Evolutionary conservation across 1,284 basidiomycete genomes (phyloP).

Genomic region (Ceratobasidium sp.): DNA sequence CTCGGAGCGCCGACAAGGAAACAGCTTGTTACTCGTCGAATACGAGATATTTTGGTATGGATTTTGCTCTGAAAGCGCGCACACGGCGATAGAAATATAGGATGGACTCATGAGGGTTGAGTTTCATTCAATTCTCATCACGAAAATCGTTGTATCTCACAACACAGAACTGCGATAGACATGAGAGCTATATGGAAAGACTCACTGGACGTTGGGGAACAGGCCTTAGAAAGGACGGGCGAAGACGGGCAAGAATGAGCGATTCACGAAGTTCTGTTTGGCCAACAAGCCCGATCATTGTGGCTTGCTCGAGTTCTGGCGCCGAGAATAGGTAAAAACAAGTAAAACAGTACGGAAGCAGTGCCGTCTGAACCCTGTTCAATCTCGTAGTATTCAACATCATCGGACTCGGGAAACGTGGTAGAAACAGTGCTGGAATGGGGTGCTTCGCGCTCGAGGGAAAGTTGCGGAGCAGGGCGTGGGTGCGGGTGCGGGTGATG

Average conservation of each 20-base stretch:
- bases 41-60: neutral
- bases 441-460: neutral
- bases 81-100: neutral
- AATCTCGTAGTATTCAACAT: too few relatives aligned
- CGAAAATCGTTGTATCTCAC: neutral
- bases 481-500: neutral
- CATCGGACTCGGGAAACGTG: too few relatives aligned
- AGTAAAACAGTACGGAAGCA: too few relatives aligned
- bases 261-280: too few relatives aligned
- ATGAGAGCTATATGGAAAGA: neutral
- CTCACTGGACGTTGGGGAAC: neutral
- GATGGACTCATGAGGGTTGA: neutral
- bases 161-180: neutral
- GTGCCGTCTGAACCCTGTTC: too few relatives aligned
- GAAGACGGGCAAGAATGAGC: too few relatives aligned
- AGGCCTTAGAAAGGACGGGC: too few relatives aligned
- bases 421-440: neutral
- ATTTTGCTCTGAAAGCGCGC: neutral
- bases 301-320: too few relatives aligned
- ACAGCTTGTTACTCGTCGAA: neutral
- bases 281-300: too few relatives aligned
- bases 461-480: neutral
- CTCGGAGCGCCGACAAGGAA: neutral
- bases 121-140: neutral
- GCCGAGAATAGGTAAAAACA: too few relatives aligned